Evolutionary conservation across 768 basidiomycete genomes (phyloP).

Genomic region (Russula abietina): DNA sequence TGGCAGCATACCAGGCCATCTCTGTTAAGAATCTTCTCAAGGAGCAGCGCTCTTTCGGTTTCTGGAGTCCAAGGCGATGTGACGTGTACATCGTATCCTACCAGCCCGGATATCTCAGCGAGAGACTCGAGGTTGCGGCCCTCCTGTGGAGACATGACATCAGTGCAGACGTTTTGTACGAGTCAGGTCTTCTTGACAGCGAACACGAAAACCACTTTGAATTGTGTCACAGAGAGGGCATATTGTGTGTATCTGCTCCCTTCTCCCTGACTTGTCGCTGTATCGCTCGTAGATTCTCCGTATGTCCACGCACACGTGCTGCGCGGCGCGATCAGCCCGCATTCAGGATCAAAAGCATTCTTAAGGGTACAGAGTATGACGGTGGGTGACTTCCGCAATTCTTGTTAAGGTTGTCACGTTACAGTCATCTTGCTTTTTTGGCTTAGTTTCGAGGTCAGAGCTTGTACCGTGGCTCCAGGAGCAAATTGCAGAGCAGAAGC

Average conservation of each 20-base stretch:
- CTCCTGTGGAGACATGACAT: constrained; percentile 77
- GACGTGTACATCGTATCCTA: constrained; percentile 83
- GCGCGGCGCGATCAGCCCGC: constrained; percentile 55
- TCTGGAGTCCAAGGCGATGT: constrained; percentile 84
- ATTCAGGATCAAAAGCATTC: constrained; percentile 79
- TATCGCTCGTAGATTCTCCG: constrained; percentile 38
- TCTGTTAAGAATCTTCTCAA: constrained; percentile 66
- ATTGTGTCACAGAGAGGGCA: constrained; percentile 72
- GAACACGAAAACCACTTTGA: constrained; percentile 64
- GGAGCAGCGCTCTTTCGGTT: constrained; percentile 78
- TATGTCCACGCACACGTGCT: constrained; percentile 50
- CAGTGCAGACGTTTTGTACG: constrained; percentile 86
- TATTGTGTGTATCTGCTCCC: constrained; percentile 46
- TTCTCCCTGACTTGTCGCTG: neutral
- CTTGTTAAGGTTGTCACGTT: constrained; percentile 1
- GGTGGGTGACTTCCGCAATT: constrained; percentile 36
- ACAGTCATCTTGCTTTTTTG: neutral
- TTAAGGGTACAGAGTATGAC: constrained; percentile 72
- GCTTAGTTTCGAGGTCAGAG: constrained; percentile 56
- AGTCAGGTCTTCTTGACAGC: constrained; percentile 54
- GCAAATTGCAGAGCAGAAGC: constrained; percentile 74
- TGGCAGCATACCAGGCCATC: constrained; percentile 62
- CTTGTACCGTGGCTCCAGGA: constrained; percentile 70
- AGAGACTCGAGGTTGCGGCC: constrained; percentile 70
- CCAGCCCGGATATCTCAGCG: constrained; percentile 66